These are phyloP conservation scores for Fusarium sp. DNA, from an alignment of 2,329 filamentous ascomycete species.

Conservation along the genomic window DNA sequence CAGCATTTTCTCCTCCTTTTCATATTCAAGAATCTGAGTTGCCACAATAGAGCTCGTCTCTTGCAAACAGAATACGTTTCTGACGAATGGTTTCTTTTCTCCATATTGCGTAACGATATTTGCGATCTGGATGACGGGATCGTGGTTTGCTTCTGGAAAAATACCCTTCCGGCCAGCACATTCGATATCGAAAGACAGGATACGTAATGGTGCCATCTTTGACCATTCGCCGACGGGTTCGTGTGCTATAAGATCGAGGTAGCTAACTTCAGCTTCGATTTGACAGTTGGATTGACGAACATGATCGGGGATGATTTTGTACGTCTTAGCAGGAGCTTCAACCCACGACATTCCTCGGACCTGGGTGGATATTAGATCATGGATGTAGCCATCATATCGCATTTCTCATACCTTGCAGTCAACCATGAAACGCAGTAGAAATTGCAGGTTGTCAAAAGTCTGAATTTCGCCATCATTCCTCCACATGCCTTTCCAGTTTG, in stretches of 20 bases:
- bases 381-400: too few relatives aligned
- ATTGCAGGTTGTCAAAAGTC: slow-evolving; percentile 97
- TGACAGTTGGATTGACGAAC: slow-evolving; percentile 91
- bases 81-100: slow-evolving; percentile 93
- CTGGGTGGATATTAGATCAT: slow-evolving; percentile 50
- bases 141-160: slow-evolving; percentile 90
- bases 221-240: slow-evolving; percentile 93
- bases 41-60: slow-evolving; percentile 94
- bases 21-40: slow-evolving; percentile 87
- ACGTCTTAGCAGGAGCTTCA: slow-evolving; percentile 79
- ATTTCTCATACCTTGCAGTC: slow-evolving; percentile 76
- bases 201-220: slow-evolving; percentile 94
- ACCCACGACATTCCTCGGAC: slow-evolving; percentile 98
- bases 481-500: slow-evolving; percentile 95
- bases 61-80: slow-evolving; percentile 96
- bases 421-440: slow-evolving; percentile 96
- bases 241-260: slow-evolving; percentile 85
- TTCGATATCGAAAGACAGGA: slow-evolving; percentile 98
- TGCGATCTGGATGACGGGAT: slow-evolving; percentile 97
- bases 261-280: slow-evolving; percentile 89
- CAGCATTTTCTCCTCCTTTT: slow-evolving; percentile 88
- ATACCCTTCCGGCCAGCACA: slow-evolving; percentile 97
- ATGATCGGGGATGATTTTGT: slow-evolving; percentile 71
- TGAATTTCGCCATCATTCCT: slow-evolving; percentile 75
- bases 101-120: slow-evolving; percentile 95